Evolutionary conservation across 169 alveolate genomes (phyloP).

Genomic region (Perkinsus chesapeaki): DNA sequence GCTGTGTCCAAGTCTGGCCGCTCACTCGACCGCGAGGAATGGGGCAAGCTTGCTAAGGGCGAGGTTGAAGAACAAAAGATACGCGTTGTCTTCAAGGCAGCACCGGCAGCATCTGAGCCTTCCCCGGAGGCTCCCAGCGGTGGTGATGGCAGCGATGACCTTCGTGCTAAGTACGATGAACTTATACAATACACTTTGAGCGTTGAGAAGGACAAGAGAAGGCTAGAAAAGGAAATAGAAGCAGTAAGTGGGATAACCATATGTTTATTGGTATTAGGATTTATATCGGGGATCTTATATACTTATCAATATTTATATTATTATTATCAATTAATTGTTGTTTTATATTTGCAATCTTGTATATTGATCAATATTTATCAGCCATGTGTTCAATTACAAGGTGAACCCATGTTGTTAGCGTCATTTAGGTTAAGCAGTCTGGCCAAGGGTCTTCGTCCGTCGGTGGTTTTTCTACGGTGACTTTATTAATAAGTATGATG

Average conservation of each 20-base stretch:
- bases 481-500: neutral
- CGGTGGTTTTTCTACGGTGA: neutral
- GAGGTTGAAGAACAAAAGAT: neutral
- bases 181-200: neutral
- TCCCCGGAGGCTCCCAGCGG: neutral
- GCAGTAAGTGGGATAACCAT: neutral
- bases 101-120: neutral
- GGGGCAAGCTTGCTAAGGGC: neutral
- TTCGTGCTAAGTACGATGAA: neutral
- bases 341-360: too few relatives aligned
- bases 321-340: too few relatives aligned
- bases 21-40: neutral
- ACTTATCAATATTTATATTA: too few relatives aligned
- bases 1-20: conserved; percentile 7
- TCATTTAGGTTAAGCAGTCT: neutral
- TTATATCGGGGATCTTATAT: too few relatives aligned
- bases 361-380: too few relatives aligned
- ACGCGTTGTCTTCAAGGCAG: neutral
- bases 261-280: too few relatives aligned
- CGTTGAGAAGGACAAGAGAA: neutral
- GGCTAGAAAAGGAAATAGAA: neutral
- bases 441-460: neutral
- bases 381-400: too few relatives aligned
- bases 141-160: neutral
- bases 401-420: too few relatives aligned